Base-by-base conservation (phyloP, 225 moss, liverwort and hornwort species). In the Antitrichia curtipendula region DNA sequence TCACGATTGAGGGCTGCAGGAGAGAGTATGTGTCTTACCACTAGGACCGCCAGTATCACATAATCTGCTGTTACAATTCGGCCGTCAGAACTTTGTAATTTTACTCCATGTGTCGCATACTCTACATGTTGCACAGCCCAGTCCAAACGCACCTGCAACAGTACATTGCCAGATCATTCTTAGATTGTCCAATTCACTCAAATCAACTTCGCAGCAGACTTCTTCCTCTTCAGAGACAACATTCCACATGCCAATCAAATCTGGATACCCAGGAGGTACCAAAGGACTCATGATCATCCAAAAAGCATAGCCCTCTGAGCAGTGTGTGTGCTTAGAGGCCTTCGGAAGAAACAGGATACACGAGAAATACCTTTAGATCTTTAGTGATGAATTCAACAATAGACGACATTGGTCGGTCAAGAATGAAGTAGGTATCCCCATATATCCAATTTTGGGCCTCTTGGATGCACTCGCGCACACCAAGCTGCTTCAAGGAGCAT, bases 401-500 rank as follows among this genome's bases (percentile, higher is more conserved):
- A 74, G 95, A 94, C 69, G 94, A 96, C 83, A 98, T 91, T 60
- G 96, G 97, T 86, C 96, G 93, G 91, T 98, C 96, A 85, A 98
- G 95, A 82, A 96, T 94, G 83, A 96, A 93, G 87, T 98, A 98
- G 69, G 93, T 93, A 83, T 98, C 96, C 80, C 97, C 96, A 86
- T 94, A 96, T 71, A 93, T 93, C 97, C 97, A 98, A 63, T 94
- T 94, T 77, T 90, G 91, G 61, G 96, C 94, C 92, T 98, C 97
- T 80, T 93, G 90, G 40, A 96, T 96, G 91, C 96, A 98, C 91
- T 98, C 97, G 13, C 91, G 94, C 86, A 98, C 87, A 88, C 97
- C 96, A 75, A 98, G 96, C 88, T 93, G 94, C 91, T 96, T 95
- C 85, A 96, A 94, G 59, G 97, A 96, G 92, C 96, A 96, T 84